Evolutionary conservation across 2,329 filamentous ascomycete genomes (phyloP).

Genomic region (Alternaria panax): DNA sequence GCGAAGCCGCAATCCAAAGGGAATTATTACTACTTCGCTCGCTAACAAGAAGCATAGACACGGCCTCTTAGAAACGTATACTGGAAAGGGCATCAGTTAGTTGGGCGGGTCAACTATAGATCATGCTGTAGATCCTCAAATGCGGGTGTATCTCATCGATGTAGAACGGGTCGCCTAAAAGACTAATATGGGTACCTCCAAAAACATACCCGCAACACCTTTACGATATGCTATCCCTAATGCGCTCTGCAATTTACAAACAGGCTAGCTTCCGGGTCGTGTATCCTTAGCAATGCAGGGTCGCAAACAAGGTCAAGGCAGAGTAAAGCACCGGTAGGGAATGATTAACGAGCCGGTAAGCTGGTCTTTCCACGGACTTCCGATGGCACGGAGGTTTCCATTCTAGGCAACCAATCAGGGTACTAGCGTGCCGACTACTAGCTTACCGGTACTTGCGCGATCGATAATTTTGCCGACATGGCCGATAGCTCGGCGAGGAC

Average conservation of each 20-base stretch:
- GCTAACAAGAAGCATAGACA: background rate
- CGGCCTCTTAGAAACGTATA: background rate
- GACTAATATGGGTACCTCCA: background rate
- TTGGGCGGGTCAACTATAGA: background rate
- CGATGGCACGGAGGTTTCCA: background rate
- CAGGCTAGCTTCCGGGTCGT: background rate
- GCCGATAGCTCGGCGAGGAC: background rate
- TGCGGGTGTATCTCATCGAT: background rate
- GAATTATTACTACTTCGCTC: background rate
- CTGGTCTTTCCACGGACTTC: background rate
- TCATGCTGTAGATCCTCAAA: background rate
- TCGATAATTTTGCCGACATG: background rate
- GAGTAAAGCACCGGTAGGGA: background rate
- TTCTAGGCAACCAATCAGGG: background rate
- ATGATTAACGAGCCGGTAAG: background rate
- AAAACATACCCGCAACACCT: background rate
- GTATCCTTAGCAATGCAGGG: background rate
- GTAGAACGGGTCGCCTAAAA: background rate
- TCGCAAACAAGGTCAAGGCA: background rate
- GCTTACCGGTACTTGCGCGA: background rate
- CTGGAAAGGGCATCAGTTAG: background rate
- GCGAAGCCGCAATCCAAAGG: background rate
- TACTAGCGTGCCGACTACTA: background rate
- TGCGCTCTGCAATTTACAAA: background rate
- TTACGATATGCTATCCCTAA: background rate